Percentiles rank a stretch among this genome's conserved stretches.
These are phyloP conservation scores for Salix caprea DNA, from an alignment of 345 rosid genomes.

Conservation along the genomic window DNA sequence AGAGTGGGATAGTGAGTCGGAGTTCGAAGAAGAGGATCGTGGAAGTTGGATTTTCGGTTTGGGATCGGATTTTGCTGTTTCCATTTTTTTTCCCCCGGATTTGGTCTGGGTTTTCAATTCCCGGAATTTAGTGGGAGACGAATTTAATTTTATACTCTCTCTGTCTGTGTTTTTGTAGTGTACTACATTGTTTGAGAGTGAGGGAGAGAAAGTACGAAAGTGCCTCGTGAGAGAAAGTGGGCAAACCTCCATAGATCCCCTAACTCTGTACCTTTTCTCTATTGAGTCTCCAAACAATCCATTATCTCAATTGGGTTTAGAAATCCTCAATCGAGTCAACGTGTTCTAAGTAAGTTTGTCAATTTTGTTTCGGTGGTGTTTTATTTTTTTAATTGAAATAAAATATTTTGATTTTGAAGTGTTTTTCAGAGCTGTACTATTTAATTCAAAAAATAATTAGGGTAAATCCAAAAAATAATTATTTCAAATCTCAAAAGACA, in stretches of 20 bases:
- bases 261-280: neutral
- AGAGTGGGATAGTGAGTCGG: conserved; percentile 50
- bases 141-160: no score
- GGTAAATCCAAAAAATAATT: no score
- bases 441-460: no score
- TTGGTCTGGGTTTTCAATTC: neutral
- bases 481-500: no score
- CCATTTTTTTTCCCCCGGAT: neutral
- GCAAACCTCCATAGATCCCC: neutral
- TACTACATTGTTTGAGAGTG: neutral
- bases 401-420: no score
- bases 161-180: neutral
- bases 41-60: conserved; percentile 15
- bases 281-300: neutral
- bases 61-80: neutral
- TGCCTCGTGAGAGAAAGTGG: neutral
- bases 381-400: no score
- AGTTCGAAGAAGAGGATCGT: conserved; percentile 60
- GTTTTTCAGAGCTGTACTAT: no score
- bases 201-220: neutral
- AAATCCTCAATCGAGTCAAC: neutral
- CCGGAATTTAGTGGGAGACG: neutral
- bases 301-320: neutral
- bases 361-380: no score
- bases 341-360: no score